phyloP scores from a whole-genome alignment of 805 yeast genomes.

The Ogataea methylovora region DNA sequence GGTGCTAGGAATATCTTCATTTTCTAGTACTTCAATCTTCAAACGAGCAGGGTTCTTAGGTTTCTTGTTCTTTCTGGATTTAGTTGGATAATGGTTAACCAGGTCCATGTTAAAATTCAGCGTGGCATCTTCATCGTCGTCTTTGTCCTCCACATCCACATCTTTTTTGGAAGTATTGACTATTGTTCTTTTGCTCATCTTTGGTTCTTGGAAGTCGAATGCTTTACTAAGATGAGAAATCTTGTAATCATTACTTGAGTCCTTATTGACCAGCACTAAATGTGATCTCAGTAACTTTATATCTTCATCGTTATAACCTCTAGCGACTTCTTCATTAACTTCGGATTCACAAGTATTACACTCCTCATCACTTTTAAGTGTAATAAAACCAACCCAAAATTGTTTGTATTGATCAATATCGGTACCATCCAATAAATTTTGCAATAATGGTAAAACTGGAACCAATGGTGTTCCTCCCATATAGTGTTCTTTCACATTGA shows the following conservation, averaged over 20 bases:
- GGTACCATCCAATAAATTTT: neutral
- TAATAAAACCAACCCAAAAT: constrained; percentile 1
- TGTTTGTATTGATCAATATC: neutral
- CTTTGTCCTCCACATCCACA: neutral
- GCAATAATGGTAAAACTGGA: neutral
- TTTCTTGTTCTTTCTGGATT: too few species aligned
- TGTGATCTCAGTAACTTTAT: neutral
- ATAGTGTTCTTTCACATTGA: neutral
- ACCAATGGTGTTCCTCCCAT: neutral
- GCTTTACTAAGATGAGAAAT: neutral
- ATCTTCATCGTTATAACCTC: neutral
- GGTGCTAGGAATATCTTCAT: too few species aligned
- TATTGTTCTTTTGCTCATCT: neutral
- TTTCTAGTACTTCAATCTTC: too few species aligned
- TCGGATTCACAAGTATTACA: neutral
- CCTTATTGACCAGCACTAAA: neutral
- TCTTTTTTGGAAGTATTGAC: neutral
- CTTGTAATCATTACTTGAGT: neutral
- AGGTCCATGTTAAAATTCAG: too few species aligned
- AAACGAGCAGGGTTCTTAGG: too few species aligned
- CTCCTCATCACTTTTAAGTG: neutral
- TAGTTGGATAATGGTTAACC: too few species aligned
- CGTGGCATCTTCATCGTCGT: too few species aligned
- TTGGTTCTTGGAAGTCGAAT: neutral
- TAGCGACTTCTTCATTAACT: neutral